A percentile compares a stretch with the other conserved stretches of the same genome.
Conservation (phyloP, 148 eudicot species). For the Camellia sinensis region DNA sequence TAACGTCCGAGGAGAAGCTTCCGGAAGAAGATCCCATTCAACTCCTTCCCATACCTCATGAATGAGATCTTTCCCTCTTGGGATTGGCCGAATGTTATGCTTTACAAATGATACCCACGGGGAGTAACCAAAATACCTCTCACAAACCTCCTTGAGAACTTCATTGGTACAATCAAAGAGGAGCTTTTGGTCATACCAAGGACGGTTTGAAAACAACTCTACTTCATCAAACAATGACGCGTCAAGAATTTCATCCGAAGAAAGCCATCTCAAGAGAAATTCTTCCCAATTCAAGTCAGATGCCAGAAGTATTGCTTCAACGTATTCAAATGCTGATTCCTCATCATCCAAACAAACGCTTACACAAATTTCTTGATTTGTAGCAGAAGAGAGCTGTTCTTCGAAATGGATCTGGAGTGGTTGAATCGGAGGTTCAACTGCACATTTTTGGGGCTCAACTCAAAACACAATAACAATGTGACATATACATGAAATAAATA, state of each 20-base stretch:
- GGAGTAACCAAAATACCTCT: constrained; percentile 46
- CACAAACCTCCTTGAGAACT: constrained; percentile 60
- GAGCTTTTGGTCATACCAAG: constrained; percentile 69
- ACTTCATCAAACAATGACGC: constrained; percentile 77
- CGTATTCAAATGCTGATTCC: constrained; percentile 72
- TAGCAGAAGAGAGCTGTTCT: constrained; percentile 36
- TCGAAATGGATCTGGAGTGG: constrained; percentile 67
- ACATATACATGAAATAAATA: neutral
- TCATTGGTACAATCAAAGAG: constrained; percentile 81
- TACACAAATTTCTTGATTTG: constrained; percentile 23
- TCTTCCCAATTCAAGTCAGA: constrained; percentile 83
- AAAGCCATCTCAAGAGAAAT: constrained; percentile 58
- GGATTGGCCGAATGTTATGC: constrained; percentile 32
- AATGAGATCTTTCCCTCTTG: constrained; percentile 58
- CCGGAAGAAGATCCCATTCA: constrained; percentile 44
- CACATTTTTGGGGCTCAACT: constrained; percentile 20
- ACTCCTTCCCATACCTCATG: constrained; percentile 71
- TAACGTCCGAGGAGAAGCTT: constrained; percentile 39
- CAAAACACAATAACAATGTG: constrained; percentile 9
- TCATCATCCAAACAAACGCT: constrained; percentile 42
- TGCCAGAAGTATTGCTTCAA: constrained; percentile 69
- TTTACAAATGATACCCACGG: constrained; percentile 37
- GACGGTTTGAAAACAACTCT: constrained; percentile 63
- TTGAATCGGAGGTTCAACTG: constrained; percentile 49
- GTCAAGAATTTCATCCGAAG: constrained; percentile 60